Evolutionary conservation across 192 early-diverging fungal genomes (phyloP), one percentile per base, ranked within the genome.

Genomic region (Coemansia brasiliensis): DNA sequence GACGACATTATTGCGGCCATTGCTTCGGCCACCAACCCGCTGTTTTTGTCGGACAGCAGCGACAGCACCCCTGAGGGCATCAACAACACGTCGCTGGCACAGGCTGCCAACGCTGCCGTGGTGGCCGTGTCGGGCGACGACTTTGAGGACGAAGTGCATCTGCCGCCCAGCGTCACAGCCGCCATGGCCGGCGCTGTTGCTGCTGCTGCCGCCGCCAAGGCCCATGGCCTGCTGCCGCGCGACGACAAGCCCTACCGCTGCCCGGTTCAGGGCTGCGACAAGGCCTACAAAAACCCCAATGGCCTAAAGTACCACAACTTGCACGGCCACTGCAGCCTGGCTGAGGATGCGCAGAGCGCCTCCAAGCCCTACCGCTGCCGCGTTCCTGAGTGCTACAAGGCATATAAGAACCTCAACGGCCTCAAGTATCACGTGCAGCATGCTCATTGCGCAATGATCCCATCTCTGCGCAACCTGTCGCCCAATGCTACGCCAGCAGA

Each of bases 231-330:
- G 46, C 17, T 65, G 39, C 67, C 67, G 17, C 77, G 67, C 39
- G 85, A 83, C 55, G 91, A 93, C 57, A 91, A 95, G 58, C 93
- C 92, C 18, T 95, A 95, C 80, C 87, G 89, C 55, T 98, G 95
- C 69, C 82, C 90, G 13, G 79, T 94, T 5, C 66, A 67, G 5
- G 92, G 93, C 5, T 98, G 96, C 80, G 86, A 85, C 54, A 98
- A 98, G 76, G 86, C 92, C 6, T 98, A 98, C 83, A 98, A 98
- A 81, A 98, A 98, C 75, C 94, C 96, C 22, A 96, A 96, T 50
- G 95, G 95, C 7, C 83, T 98, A 49, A 99, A 99, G 73, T 98
- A 99, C 82, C 96, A 98, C 69, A 91, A 95, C 63, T 83, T 90
- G 55, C 96, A 99, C 65, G 94, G 94, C 15, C 96, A 99, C 69